Conservation (phyloP, 352 stramenopile species). For the Globisporangium iwayamae region DNA sequence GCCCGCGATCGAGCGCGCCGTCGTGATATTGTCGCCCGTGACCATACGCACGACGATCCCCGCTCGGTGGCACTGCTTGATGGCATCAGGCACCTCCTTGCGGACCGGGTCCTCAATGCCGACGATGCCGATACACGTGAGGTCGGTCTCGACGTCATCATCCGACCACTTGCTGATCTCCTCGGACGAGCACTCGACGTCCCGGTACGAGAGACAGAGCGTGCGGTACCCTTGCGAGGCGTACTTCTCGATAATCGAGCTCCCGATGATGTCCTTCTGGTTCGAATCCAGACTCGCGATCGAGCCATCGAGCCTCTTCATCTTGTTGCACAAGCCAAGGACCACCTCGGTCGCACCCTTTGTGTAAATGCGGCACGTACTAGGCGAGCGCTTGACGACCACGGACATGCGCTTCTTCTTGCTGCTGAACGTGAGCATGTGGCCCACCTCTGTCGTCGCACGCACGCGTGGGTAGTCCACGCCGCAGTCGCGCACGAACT, state of each 20-base stretch:
- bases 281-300: constrained; percentile 40
- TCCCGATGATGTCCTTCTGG: constrained; percentile 65
- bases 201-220: constrained; percentile 81
- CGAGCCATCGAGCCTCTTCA: constrained; percentile 64
- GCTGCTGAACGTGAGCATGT: constrained; percentile 84
- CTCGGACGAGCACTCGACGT: constrained; percentile 60
- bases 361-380: constrained; percentile 65
- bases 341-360: constrained; percentile 79
- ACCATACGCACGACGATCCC: constrained; percentile 99
- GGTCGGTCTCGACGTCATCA: constrained; percentile 81
- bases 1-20: constrained; percentile 70
- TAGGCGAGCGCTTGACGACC: constrained; percentile 43
- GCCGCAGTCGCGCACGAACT: constrained; percentile 67
- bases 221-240: constrained; percentile 81
- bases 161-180: constrained; percentile 69
- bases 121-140: constrained; percentile 88
- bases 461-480: constrained; percentile 59
- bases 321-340: constrained; percentile 60
- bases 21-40: constrained; percentile 98
- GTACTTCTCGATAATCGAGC: constrained; percentile 71
- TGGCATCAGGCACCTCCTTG: constrained; percentile 90
- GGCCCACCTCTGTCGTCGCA: constrained; percentile 44
- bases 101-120: constrained; percentile 94
- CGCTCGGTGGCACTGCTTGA: constrained; percentile 90
- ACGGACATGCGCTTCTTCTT: constrained; percentile 85